Conservation (phyloP, 192 early-diverging fungal species). For the Coemansia sp. region DNA sequence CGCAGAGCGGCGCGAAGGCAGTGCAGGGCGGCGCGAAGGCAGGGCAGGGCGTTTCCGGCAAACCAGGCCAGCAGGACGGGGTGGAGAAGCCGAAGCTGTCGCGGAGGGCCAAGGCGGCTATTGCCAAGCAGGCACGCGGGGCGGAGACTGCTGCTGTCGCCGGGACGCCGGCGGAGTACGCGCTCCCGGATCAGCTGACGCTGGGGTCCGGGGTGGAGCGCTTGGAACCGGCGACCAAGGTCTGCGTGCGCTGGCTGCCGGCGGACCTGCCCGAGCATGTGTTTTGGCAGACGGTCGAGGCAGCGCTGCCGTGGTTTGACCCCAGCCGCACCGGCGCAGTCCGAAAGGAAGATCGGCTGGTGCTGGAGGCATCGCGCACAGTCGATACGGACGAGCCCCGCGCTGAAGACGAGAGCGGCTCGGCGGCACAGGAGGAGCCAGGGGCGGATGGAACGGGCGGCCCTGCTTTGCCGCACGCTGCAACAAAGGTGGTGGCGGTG, state of each 20-base stretch:
- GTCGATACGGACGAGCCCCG: background rate
- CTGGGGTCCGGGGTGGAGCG: background rate
- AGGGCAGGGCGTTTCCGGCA: background rate
- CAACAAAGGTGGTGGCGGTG: background rate
- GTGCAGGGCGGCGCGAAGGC: background rate
- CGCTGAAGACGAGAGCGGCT: background rate
- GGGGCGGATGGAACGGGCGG: too few species aligned
- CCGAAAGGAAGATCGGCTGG: conserved; percentile 2
- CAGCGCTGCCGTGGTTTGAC: conserved; percentile 43
- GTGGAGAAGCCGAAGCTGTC: background rate
- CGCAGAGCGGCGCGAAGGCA: background rate
- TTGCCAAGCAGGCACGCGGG: background rate
- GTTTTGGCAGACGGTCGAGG: conserved; percentile 42
- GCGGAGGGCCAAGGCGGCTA: background rate
- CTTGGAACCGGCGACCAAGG: conserved; percentile 14
- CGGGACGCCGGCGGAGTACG: too few species aligned
- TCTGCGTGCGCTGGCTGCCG: conserved; percentile 48
- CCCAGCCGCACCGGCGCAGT: conserved; percentile 9
- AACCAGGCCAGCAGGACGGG: background rate
- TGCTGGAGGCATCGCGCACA: background rate
- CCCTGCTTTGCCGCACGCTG: conserved; percentile 8
- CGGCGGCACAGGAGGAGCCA: too few species aligned
- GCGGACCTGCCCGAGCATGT: conserved; percentile 45
- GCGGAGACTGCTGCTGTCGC: background rate
- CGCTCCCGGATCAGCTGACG: background rate